Conservation (phyloP, 2,329 filamentous ascomycete species). For the Escovopsis sp. region DNA sequence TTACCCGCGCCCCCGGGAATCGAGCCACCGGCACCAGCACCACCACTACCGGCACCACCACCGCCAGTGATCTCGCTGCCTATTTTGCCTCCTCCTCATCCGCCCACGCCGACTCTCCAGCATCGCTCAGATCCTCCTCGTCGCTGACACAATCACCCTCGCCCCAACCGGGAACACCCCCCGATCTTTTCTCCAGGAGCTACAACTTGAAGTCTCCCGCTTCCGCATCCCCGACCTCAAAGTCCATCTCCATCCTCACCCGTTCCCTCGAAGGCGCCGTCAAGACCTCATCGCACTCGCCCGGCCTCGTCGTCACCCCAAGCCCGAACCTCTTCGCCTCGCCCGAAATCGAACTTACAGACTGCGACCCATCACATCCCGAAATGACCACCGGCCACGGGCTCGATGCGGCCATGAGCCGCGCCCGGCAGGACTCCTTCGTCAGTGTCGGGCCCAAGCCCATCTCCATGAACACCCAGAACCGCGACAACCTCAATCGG, state of each 20-base stretch:
- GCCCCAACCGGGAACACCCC: conserved; percentile 20
- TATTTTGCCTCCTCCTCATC: conserved; percentile 6
- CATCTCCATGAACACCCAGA: conserved; percentile 51
- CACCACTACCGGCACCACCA: neutral
- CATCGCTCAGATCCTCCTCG: conserved; percentile 19
- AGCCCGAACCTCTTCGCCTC: conserved; percentile 12
- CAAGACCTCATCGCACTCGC: conserved; percentile 12
- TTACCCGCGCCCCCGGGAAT: too few species aligned
- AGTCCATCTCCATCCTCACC: conserved; percentile 22
- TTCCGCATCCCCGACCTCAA: conserved; percentile 13
- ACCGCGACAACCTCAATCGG: conserved; percentile 42
- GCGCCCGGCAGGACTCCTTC: conserved; percentile 49
- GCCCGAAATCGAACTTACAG: conserved; percentile 14
- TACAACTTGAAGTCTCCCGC: conserved; percentile 9
- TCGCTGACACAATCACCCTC: conserved; percentile 23
- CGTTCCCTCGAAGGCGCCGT: conserved; percentile 8
- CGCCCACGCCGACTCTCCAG: conserved; percentile 19
- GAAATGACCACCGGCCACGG: conserved; percentile 45
- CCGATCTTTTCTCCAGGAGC: conserved; percentile 11
- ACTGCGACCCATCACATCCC: conserved; percentile 17
- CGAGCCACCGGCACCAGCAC: neutral
- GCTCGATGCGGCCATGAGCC: conserved; percentile 42
- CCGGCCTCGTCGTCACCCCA: conserved; percentile 11
- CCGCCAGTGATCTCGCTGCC: conserved; percentile 7
- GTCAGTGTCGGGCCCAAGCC: conserved; percentile 51